phyloP scores from a whole-genome alignment of 192 early-diverging fungal species.

The Phycomyces blakesleeanus region DNA sequence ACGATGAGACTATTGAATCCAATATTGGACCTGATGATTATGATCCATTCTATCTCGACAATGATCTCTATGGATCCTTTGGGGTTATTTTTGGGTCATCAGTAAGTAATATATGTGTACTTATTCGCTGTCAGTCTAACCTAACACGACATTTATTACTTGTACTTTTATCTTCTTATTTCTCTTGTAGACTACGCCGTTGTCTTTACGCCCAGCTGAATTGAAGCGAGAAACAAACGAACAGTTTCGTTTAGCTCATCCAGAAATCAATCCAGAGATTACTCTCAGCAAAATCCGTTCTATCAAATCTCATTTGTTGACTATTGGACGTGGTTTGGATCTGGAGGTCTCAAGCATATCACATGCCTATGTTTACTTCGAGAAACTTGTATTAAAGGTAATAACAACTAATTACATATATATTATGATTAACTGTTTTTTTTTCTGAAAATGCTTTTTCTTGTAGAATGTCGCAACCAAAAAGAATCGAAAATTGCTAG shows the following conservation, averaged over 20 bases:
- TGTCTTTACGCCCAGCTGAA: slow-evolving; percentile 28
- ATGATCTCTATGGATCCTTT: background rate
- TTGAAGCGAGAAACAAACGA: slow-evolving; percentile 85
- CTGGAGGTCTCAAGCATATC: slow-evolving; percentile 88
- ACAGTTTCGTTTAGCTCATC: slow-evolving; percentile 75
- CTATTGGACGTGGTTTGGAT: slow-evolving; percentile 59
- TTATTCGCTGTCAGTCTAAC: no score
- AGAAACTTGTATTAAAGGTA: slow-evolving; percentile 86
- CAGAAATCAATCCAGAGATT: slow-evolving; percentile 71
- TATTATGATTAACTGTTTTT: no score
- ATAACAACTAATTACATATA: no score
- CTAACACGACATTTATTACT: no score
- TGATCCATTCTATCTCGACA: slow-evolving; percentile 79
- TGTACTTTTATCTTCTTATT: background rate
- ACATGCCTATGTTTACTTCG: slow-evolving; percentile 87
- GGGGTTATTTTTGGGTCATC: background rate
- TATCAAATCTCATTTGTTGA: slow-evolving; percentile 71
- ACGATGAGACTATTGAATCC: slow-evolving; percentile 12
- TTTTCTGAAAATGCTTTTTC: background rate
- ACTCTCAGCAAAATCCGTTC: slow-evolving; percentile 85
- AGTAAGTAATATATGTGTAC: background rate
- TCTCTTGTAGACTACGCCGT: background rate
- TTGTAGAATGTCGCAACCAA: slow-evolving; percentile 60
- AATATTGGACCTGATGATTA: slow-evolving; percentile 38
- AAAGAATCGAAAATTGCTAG: slow-evolving; percentile 67